A percentile compares a stretch with the other conserved stretches of the same genome.
phyloP scores from a whole-genome alignment of 495 filamentous ascomycete species.

The Lindgomyces ingoldianus region DNA sequence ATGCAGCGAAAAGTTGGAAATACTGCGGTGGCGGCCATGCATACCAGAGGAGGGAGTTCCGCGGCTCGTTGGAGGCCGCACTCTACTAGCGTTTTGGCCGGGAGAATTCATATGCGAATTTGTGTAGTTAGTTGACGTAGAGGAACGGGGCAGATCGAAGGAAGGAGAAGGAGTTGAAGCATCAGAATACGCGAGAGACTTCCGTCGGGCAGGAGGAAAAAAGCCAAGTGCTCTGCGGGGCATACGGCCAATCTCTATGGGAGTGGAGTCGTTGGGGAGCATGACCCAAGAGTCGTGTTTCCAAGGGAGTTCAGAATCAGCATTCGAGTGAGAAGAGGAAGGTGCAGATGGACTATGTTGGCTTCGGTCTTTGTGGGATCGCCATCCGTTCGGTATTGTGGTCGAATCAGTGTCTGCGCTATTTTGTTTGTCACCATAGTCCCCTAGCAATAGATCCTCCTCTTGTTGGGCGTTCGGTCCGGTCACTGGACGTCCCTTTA shows the following conservation, averaged over 20 bases:
- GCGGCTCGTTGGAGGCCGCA: constrained; percentile 14
- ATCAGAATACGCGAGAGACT: constrained; percentile 60
- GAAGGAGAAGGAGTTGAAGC: constrained; percentile 47
- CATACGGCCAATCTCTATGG: constrained; percentile 85
- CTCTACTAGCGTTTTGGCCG: constrained; percentile 16
- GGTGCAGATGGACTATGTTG: constrained; percentile 36
- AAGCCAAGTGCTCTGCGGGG: constrained; percentile 80
- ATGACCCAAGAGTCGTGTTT: constrained; percentile 84
- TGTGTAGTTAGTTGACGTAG: constrained; percentile 49
- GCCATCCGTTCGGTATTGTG: constrained; percentile 37
- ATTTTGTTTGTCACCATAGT: constrained; percentile 30
- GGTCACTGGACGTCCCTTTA: constrained; percentile 65
- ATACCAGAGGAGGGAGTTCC: constrained; percentile 6
- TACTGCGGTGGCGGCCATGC: constrained; percentile 25
- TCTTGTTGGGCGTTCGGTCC: constrained; percentile 35
- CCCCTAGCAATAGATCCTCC: constrained; percentile 45
- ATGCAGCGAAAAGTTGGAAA: constrained; percentile 52
- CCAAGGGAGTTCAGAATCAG: constrained; percentile 58
- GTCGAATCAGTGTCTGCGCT: constrained; percentile 19
- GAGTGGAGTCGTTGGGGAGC: constrained; percentile 65
- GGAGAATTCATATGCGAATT: constrained; percentile 28
- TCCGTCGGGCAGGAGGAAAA: constrained; percentile 88
- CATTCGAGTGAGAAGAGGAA: constrained; percentile 27
- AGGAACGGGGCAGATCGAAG: constrained; percentile 30
- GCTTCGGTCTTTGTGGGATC: constrained; percentile 21